Evolutionary conservation across 192 early-diverging fungal genomes (phyloP), one percentile per base, ranked within the genome.

Genomic region (Coemansia sp.): DNA sequence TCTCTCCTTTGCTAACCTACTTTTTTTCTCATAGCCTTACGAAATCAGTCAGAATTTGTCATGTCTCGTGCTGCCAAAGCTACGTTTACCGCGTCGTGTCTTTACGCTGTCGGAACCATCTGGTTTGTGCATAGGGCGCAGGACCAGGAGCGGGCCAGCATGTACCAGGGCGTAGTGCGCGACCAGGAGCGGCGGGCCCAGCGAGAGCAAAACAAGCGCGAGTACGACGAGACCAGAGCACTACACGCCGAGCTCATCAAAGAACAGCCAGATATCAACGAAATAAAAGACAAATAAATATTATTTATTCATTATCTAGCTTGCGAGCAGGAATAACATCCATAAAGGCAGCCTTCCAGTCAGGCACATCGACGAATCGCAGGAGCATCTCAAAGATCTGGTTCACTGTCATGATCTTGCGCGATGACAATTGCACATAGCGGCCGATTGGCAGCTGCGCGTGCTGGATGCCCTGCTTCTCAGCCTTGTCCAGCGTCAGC

Each of bases 351-450:
- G 86, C 79, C 72, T 92, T 84, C 97, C 97, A 99, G 83, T 95
- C 91, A 9, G 80, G 73, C 10, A 73, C 72, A 29, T 95, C 93
- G 6, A 96, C 72, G 73, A 89, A 97, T 67, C 88, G 79, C 5
- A 93, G 29, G 69, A 99, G 88, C 73, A 97, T 98, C 70, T 97
- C 95, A 66, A 92, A 91, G 34, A 98, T 94, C 76, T 98, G 97
- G 83, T 99, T 99, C 29, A 97, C 92, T 8, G 97, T 95, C 49
- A 99, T 78, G 6, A 99, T 92, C 58, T 92, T 92, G 18, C 97
- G 81, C 34, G 91, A 87, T 7, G 85, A 74, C 87, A 99, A 84
- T 62, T 91, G 76, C 43, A 99, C 85, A 73, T 92, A 94, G 39
- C 95, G 85, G 6, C 88, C 91, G 68, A 99, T 95, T 1, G 96